phyloP scores from a whole-genome alignment of 2,329 filamentous ascomycete genomes.

The Myriosclerotinia curreyana region DNA sequence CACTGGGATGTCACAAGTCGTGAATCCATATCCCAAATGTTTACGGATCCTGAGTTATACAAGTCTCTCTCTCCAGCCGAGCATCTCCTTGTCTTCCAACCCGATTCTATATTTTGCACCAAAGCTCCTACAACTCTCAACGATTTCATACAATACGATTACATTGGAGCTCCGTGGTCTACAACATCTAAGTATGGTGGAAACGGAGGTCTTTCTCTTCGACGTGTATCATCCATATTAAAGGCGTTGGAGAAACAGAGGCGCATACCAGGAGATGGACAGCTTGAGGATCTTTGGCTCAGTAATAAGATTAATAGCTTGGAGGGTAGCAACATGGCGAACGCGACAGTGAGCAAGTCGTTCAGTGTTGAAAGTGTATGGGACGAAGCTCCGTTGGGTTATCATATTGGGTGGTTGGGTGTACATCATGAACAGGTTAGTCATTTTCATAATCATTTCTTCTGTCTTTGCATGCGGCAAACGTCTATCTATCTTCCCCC shows the following conservation, averaged over 20 bases:
- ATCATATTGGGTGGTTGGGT: slow-evolving; percentile 49
- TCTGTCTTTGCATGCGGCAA: not conserved
- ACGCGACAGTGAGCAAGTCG: slow-evolving; percentile 41
- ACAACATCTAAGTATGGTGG: slow-evolving; percentile 45
- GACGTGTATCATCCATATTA: slow-evolving; percentile 51
- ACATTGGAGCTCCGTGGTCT: slow-evolving; percentile 43
- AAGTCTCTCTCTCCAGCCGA: slow-evolving; percentile 49
- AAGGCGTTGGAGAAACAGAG: slow-evolving; percentile 49
- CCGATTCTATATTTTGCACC: slow-evolving; percentile 55
- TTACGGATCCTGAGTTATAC: slow-evolving; percentile 53
- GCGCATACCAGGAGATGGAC: slow-evolving; percentile 47
- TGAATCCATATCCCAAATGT: slow-evolving; percentile 52
- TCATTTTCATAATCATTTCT: not conserved
- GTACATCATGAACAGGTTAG: slow-evolving; percentile 31
- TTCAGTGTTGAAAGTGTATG: slow-evolving; percentile 52
- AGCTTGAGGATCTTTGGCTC: slow-evolving; percentile 57
- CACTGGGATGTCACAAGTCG: slow-evolving; percentile 37
- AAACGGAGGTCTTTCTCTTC: slow-evolving; percentile 54
- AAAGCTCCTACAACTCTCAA: slow-evolving; percentile 46
- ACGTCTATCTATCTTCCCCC: not conserved
- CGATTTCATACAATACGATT: slow-evolving; percentile 40
- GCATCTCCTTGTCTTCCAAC: slow-evolving; percentile 55
- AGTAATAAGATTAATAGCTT: slow-evolving; percentile 48
- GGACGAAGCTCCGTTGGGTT: slow-evolving; percentile 53
- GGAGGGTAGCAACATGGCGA: slow-evolving; percentile 49